phyloP scores from a whole-genome alignment of 495 filamentous ascomycete species.

The Neurospora sp. region DNA sequence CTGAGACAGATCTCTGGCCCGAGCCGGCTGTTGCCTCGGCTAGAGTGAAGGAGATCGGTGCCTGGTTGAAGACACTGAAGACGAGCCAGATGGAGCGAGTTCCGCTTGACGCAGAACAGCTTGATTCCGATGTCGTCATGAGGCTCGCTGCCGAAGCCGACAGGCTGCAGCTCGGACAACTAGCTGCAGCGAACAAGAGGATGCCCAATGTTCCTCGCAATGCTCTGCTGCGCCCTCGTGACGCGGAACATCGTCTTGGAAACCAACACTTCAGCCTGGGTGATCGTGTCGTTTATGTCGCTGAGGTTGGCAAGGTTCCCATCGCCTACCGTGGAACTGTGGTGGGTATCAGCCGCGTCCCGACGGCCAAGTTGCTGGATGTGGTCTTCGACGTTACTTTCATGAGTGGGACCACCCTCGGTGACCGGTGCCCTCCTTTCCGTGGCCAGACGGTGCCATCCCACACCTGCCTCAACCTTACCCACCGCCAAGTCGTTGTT shows the following conservation, averaged over 20 bases:
- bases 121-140: slow-evolving; percentile 83
- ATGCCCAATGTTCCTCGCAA: slow-evolving; percentile 73
- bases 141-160: slow-evolving; percentile 72
- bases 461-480: slow-evolving; percentile 77
- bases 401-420: slow-evolving; percentile 88
- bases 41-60: slow-evolving; percentile 72
- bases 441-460: slow-evolving; percentile 84
- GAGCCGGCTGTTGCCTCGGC: slow-evolving; percentile 55
- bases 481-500: slow-evolving; percentile 68
- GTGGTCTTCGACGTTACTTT: slow-evolving; percentile 90
- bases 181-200: slow-evolving; percentile 35
- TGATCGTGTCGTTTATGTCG: slow-evolving; percentile 86
- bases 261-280: slow-evolving; percentile 79
- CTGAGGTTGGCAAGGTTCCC: slow-evolving; percentile 88
- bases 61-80: slow-evolving; percentile 85
- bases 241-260: slow-evolving; percentile 82
- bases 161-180: slow-evolving; percentile 35
- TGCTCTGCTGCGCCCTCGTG: slow-evolving; percentile 79
- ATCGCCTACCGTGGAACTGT: slow-evolving; percentile 89
- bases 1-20: slow-evolving; percentile 77
- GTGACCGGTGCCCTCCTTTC: slow-evolving; percentile 88
- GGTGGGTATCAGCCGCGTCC: slow-evolving; percentile 77
- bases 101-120: slow-evolving; percentile 87
- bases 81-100: slow-evolving; percentile 87
- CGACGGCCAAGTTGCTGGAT: slow-evolving; percentile 73